These are phyloP conservation scores for Venturia pyrina DNA, from an alignment of 2,329 filamentous ascomycete genomes.

Conservation along the genomic window DNA sequence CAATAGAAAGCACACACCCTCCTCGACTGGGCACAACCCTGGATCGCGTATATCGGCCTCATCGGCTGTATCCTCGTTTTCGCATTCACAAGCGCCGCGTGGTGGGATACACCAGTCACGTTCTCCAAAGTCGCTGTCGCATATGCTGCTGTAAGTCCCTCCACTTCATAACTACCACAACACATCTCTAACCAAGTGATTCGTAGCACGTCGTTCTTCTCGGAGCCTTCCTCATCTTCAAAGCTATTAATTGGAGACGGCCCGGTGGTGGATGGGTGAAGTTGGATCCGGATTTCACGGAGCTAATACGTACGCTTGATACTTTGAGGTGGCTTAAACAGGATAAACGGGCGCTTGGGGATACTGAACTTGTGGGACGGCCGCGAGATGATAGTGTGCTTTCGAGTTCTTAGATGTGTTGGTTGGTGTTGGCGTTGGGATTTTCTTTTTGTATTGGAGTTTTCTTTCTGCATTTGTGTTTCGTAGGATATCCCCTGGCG, in stretches of 20 bases:
- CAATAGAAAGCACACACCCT: not conserved
- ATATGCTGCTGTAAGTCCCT: constrained; percentile 1
- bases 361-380: too few species aligned
- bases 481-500: too few species aligned
- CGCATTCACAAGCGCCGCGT: constrained; percentile 3
- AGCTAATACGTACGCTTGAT: too few species aligned
- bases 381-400: too few species aligned
- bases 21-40: not conserved
- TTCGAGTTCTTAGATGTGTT: too few species aligned
- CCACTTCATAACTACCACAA: too few species aligned
- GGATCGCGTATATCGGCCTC: not conserved
- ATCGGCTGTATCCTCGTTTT: not conserved
- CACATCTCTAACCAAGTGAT: too few species aligned
- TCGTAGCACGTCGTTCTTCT: not conserved
- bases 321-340: too few species aligned
- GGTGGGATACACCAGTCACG: not conserved
- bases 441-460: too few species aligned
- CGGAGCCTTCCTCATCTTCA: not conserved
- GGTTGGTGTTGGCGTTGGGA: too few species aligned
- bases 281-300: not conserved
- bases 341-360: too few species aligned
- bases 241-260: not conserved
- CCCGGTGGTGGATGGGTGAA: not conserved
- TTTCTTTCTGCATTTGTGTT: too few species aligned
- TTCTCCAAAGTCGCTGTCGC: constrained; percentile 5